Base-by-base conservation (phyloP, 495 filamentous ascomycete genomes). In the Hyphodiscus hymeniophilus region DNA sequence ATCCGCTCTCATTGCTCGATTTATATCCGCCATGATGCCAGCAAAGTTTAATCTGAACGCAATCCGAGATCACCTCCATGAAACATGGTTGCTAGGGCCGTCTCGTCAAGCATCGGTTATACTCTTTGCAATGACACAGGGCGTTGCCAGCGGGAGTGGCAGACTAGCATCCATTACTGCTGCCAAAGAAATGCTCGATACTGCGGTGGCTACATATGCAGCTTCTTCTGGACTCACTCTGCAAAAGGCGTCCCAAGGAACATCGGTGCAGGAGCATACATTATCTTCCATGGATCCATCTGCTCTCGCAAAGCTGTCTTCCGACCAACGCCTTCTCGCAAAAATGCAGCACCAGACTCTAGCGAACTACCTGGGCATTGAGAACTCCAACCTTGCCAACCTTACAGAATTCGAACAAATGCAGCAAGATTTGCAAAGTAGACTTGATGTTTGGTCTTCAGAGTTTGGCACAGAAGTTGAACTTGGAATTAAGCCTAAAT, bases 1-100 rank as follows among this genome's bases (percentile, higher is more conserved):
- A 0, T 85, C 85, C 32, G 90, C 89, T 3, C 77, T 96, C 47
- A 82, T 96, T 57, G 88, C 88, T 24, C 79, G 88, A 48, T 71
- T 95, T 61, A 86, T 98, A 18, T 95, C 92, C 3, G 94, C 89
- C 7, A 96, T 95, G 65, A 96, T 98, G 92, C 92, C 92, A 23
- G 91, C 87, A 59, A 91, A 90, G 38, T 98, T 96, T 74, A 97
- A 95, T 63, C 95, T 95, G 60, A 92, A 88, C 51, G 73, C 81
- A 2, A 85, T 89, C 12, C 76, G 90, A 38, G 94, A 95, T 66
- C 89, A 95, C 58, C 64, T 98, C 15, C 85, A 92, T 67, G 88
- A 87, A 8, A 71, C 85, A 59, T 98, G 88, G 87, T 90, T 91
- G 17, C 66, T 98, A 47, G 85, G 74, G 1, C 60, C 83, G 26